phyloP scores from a whole-genome alignment of 345 rosid genomes.

The Dipteronia sinensis region DNA sequence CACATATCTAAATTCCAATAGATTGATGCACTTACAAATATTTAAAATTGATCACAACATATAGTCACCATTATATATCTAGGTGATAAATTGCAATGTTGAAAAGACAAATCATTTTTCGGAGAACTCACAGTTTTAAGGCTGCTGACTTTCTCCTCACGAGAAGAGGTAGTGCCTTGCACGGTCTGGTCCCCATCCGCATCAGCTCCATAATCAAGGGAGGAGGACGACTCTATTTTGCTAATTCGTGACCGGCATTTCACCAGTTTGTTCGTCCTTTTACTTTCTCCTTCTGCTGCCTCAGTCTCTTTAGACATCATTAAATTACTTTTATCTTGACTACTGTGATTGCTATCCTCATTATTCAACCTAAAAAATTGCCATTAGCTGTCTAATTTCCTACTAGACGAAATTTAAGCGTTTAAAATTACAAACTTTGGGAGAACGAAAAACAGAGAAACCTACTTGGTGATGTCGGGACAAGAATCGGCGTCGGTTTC shows the following conservation, averaged over 20 bases:
- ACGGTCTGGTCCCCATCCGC: conserved; percentile 72
- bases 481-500: conserved; percentile 61
- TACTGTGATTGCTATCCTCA: conserved; percentile 55
- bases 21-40: too few relatives aligned
- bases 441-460: neutral
- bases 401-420: too few relatives aligned
- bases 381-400: conserved; percentile 1
- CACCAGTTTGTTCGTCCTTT: conserved; percentile 53
- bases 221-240: conserved; percentile 56
- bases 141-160: conserved; percentile 97
- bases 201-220: conserved; percentile 75
- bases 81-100: neutral
- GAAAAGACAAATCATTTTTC: neutral
- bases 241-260: conserved; percentile 67
- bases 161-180: conserved; percentile 65
- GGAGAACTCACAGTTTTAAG: conserved; percentile 78
- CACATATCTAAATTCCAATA: too few relatives aligned
- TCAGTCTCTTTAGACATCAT: conserved; percentile 55
- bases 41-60: neutral
- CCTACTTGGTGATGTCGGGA: conserved; percentile 51
- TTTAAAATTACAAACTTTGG: neutral
- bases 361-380: conserved; percentile 42
- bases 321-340: conserved; percentile 54
- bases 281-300: conserved; percentile 57
- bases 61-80: neutral